Base-by-base conservation (phyloP, 768 basidiomycete species). In the Lactarius hengduanensis region DNA sequence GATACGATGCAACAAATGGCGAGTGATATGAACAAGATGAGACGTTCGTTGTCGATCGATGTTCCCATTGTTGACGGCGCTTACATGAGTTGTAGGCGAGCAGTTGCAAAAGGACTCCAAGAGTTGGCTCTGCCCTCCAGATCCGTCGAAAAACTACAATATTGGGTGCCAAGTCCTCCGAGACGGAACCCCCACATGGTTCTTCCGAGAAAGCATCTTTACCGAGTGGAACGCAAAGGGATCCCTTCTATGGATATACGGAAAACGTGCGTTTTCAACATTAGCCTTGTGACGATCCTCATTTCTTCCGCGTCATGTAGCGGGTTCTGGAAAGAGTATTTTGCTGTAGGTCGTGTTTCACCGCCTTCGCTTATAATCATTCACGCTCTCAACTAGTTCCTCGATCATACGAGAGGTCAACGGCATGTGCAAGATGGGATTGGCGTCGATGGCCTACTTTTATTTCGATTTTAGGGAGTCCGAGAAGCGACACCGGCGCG, bases 71-170 rank as follows among this genome's bases (percentile, higher is more conserved):
- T 20, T 0, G 3, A n/a, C 28, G 18, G 34, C 3, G 22, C 59
- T 65, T 28, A 65, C 30, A 22, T 1, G 8, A 16, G 1, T 26
- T n/a, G 28, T 28, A 64, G 63, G 57, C 7, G 47, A 59, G 5
- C 36, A 41, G 38, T 22, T 65, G 30, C 58, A 59, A 36, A 11
- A 20, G 10, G 30, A 60, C 7, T n/a, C 53, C 16, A 38, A 16
- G 10, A 11, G 32, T 13, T 65, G 64, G 64, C 58, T 65, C n/a
- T 54, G 45, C 15, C 59, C 64, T 7, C 64, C 64, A 38, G 59
- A 65, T 15, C 64, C 64, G 15, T 65, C 36, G 58, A 47, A n/a
- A 56, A 56, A 56, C 55, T 34, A 56, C 41, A 65, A 43, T 16
- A 54, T 16, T 22, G 64, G 38, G 1, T 32, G n/a, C 3, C 26